phyloP scores from a whole-genome alignment of 306 rosid species.

The Clitoria ternatea region DNA sequence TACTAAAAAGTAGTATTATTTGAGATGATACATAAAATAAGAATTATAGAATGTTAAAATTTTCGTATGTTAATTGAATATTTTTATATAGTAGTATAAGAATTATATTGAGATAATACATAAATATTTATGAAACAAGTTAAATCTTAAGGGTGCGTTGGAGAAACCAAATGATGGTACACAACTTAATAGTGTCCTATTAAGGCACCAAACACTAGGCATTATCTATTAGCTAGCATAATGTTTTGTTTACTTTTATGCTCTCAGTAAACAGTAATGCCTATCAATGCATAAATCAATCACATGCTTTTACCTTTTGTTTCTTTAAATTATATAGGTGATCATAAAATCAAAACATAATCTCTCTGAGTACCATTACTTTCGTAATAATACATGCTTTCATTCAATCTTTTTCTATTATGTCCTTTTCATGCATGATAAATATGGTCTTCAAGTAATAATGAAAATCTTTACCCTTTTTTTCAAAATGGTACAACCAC shows the following conservation, averaged over 20 bases:
- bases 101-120: too few relatives aligned
- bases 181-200: neutral
- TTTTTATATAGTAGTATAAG: too few relatives aligned
- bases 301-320: neutral
- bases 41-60: too few relatives aligned
- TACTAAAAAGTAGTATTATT: too few relatives aligned
- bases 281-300: neutral
- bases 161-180: neutral
- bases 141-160: neutral
- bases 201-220: neutral
- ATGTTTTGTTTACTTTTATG: neutral
- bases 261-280: neutral
- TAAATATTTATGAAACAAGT: too few relatives aligned
- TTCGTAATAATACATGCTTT: neutral
- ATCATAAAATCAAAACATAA: neutral
- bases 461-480: constrained; percentile 32
- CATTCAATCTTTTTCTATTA: neutral
- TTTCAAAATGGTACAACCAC: constrained; percentile 22
- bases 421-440: neutral
- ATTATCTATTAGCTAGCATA: neutral
- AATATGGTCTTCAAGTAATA: constrained; percentile 17
- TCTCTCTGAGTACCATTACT: too few relatives aligned
- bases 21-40: too few relatives aligned
- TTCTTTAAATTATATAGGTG: neutral
- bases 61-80: too few relatives aligned